These are phyloP conservation scores for Grosmannia clavigera DNA, from an alignment of 2,329 filamentous ascomycete genomes.

Conservation along the genomic window DNA sequence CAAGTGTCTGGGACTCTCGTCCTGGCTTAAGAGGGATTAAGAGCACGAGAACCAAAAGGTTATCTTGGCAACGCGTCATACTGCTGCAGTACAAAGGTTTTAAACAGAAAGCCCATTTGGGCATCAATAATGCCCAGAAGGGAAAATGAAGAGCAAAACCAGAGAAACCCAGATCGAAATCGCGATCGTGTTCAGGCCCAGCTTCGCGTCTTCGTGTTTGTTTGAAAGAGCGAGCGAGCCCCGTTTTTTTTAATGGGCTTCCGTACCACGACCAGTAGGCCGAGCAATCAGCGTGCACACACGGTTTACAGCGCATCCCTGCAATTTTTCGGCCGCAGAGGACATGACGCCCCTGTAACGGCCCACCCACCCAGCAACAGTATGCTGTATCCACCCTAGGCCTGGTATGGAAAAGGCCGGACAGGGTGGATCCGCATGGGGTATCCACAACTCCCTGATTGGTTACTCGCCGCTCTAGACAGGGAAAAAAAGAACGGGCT, in stretches of 20 bases:
- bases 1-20: not conserved
- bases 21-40: not conserved
- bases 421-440: not conserved
- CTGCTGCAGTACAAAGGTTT: not conserved
- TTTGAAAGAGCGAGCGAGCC: not conserved
- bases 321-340: not conserved
- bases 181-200: not conserved
- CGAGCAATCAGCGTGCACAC: not conserved
- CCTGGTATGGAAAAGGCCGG: not conserved
- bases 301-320: not conserved
- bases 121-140: not conserved
- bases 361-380: not conserved
- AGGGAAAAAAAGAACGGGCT: not conserved
- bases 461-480: not conserved
- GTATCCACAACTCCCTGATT: not conserved
- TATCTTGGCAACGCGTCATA: not conserved
- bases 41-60: not conserved
- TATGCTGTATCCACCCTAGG: not conserved
- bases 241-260: not conserved
- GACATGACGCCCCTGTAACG: not conserved
- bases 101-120: not conserved
- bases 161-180: not conserved
- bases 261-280: not conserved
- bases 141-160: not conserved
- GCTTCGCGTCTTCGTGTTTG: conserved; percentile 2